Evolutionary conservation across 371 early-diverging fungal species (phyloP), one percentile per base, ranked within the genome.

Genomic region (Dichotomocladium elegans): DNA sequence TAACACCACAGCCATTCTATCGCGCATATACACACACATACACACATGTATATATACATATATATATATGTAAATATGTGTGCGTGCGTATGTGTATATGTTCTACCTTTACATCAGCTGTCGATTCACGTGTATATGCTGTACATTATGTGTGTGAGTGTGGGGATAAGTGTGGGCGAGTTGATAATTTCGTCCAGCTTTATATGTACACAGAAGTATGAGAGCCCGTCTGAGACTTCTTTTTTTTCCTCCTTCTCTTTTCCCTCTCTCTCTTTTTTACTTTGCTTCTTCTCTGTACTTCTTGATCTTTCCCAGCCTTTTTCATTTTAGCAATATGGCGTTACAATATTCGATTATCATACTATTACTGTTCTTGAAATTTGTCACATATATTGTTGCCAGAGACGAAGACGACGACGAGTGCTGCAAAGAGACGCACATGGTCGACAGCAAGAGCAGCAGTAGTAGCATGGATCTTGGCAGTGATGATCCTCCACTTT

Each of bases 11-110:
- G n/a, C n/a, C n/a, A n/a, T n/a, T n/a, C n/a, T n/a, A n/a, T n/a
- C n/a, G n/a, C n/a, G n/a, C n/a, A n/a, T n/a, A n/a, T n/a, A n/a
- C n/a, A n/a, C n/a, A n/a, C n/a, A n/a, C n/a, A n/a, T n/a, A n/a
- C n/a, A n/a, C n/a, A n/a, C n/a, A 15, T 37, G 37, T 21, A 37
- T 37, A 37, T 37, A 37, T 37, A 37, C n/a, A 17, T 15, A 37
- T 37, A 17, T 12, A 10, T 33, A 37, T 21, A 37, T 37, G 37
- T 37, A 37, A 15, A 15, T 21, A 15, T 4, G 0, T 17, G 37
- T 86, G 90, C 48, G 85, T 81, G 41, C 85, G 89, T 59, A 81
- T 37, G 15, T 37, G 37, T 37, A 21, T 15, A 37, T 86, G 2
- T 85, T 81, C 82, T 21, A 37, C 37, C 37, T 17, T n/a, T n/a